phyloP scores from a whole-genome alignment of 2,329 filamentous ascomycete species.

The Aschersonia sp. region DNA sequence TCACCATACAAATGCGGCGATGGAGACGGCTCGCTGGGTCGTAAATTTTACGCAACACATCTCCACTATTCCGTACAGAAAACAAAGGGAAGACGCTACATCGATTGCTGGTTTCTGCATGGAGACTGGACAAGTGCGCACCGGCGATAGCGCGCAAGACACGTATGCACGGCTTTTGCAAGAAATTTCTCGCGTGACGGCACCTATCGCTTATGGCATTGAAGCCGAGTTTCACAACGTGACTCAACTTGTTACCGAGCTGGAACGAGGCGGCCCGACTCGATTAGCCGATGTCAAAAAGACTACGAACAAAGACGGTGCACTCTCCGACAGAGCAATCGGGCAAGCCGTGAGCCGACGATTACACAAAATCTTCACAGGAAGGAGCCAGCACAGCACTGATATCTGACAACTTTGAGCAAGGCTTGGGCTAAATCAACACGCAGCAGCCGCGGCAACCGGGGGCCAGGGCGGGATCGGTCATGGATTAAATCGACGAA shows the following conservation, averaged over 20 bases:
- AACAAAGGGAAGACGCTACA: constrained; percentile 30
- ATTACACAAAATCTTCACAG: constrained; percentile 45
- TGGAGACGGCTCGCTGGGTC: constrained; percentile 62
- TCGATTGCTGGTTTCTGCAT: constrained; percentile 58
- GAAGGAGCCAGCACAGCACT: constrained; percentile 37
- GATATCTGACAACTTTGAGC: constrained; percentile 26
- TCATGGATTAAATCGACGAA: too few species aligned
- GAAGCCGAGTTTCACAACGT: constrained; percentile 44
- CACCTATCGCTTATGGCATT: constrained; percentile 58
- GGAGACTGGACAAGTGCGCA: constrained; percentile 61
- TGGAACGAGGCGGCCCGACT: constrained; percentile 43
- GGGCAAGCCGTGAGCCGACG: constrained; percentile 45
- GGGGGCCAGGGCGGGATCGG: too few species aligned
- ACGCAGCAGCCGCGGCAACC: too few species aligned
- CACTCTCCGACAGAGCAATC: constrained; percentile 36
- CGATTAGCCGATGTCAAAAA: constrained; percentile 48
- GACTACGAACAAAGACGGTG: constrained; percentile 41
- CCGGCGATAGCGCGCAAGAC: constrained; percentile 49
- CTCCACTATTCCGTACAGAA: constrained; percentile 59
- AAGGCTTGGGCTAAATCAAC: too few species aligned
- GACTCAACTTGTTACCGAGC: constrained; percentile 38
- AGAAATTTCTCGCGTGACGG: constrained; percentile 57
- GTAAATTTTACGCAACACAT: constrained; percentile 64
- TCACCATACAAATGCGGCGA: constrained; percentile 46
- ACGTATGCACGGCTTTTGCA: constrained; percentile 65